These are phyloP conservation scores for Pseudopyrenochaeta lycopersici DNA, from an alignment of 2,329 filamentous ascomycete genomes.

Conservation along the genomic window DNA sequence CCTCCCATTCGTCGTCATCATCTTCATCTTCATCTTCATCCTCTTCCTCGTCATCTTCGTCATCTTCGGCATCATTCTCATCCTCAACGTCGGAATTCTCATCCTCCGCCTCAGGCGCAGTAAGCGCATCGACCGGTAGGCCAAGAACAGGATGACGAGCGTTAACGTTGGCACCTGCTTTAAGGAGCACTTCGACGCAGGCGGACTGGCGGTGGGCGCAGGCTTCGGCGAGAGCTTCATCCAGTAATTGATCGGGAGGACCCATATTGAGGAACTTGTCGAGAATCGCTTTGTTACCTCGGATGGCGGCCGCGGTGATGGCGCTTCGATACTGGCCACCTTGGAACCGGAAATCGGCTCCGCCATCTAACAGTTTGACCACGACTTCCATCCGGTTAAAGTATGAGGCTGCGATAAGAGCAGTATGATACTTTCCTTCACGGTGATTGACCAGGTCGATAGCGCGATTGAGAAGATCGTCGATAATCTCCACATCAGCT, in stretches of 20 bases:
- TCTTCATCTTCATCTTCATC: conserved; percentile 17
- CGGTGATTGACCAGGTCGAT: conserved; percentile 25
- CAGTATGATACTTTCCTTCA: conserved; percentile 28
- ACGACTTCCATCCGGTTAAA: conserved; percentile 26
- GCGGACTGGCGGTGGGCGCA: conserved; percentile 27
- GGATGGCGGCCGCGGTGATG: conserved; percentile 26
- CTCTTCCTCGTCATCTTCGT: conserved; percentile 18
- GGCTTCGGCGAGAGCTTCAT: conserved; percentile 32
- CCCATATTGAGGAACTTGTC: conserved; percentile 21
- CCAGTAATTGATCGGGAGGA: conserved; percentile 27
- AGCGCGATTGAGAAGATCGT: conserved; percentile 19
- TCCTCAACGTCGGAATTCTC: conserved; percentile 30
- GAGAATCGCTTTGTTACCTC: conserved; percentile 25
- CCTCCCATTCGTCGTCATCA: conserved; percentile 19
- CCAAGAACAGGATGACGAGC: conserved; percentile 22
- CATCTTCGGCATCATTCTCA: conserved; percentile 8
- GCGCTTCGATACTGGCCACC: conserved; percentile 27
- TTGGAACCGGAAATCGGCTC: conserved; percentile 26
- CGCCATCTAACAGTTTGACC: conserved; percentile 22
- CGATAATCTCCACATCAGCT: conserved; percentile 21
- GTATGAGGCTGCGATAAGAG: conserved; percentile 33
- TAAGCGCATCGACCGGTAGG: conserved; percentile 18
- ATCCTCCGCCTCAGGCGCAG: conserved; percentile 14
- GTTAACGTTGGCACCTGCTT: conserved; percentile 28
- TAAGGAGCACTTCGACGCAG: conserved; percentile 27